Percentiles rank a stretch among this genome's conserved stretches.
These are phyloP conservation scores for Phytophthora meadii DNA, from an alignment of 352 stramenopile genomes.

Conservation along the genomic window DNA sequence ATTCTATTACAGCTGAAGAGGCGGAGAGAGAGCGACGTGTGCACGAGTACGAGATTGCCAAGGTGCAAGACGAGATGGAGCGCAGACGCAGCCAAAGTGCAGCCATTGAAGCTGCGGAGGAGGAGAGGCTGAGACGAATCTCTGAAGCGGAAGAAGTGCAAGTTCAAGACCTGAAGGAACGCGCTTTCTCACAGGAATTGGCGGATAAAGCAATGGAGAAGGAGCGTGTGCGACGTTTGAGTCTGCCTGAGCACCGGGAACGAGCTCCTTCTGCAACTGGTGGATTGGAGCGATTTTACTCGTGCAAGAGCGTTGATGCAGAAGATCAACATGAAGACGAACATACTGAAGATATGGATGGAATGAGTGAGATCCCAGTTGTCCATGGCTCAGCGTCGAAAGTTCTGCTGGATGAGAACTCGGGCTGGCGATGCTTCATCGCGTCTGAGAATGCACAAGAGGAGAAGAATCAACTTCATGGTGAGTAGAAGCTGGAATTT, in stretches of 20 bases:
- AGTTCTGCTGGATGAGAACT: constrained; percentile 66
- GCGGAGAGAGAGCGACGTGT: constrained; percentile 72
- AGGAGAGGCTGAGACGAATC: constrained; percentile 58
- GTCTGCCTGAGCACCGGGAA: constrained; percentile 53
- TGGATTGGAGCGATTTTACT: constrained; percentile 34
- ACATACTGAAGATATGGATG: constrained; percentile 1
- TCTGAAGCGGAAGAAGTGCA: constrained; percentile 40
- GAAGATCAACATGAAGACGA: constrained; percentile 12
- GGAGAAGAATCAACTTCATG: constrained; percentile 67
- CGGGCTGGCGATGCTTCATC: constrained; percentile 71
- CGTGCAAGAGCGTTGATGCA: constrained; percentile 28
- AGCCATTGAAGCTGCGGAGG: constrained; percentile 50
- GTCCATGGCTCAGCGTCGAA: constrained; percentile 60
- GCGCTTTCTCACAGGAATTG: constrained; percentile 39
- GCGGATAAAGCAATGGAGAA: constrained; percentile 61
- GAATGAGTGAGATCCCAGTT: constrained; percentile 72
- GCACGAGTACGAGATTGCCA: constrained; percentile 67
- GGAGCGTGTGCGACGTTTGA: constrained; percentile 63
- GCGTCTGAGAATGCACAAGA: constrained; percentile 65
- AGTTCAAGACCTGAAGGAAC: constrained; percentile 33
- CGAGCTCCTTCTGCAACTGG: constrained; percentile 29
- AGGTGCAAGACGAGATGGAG: constrained; percentile 68
- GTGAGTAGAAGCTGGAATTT: constrained; percentile 28
- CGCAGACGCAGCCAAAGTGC: constrained; percentile 51
- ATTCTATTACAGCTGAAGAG: constrained; percentile 61